Percentiles rank a stretch among this genome's conserved stretches.
These are phyloP conservation scores for Parachaetomium inaequale DNA, from an alignment of 495 filamentous ascomycete genomes.

Conservation along the genomic window DNA sequence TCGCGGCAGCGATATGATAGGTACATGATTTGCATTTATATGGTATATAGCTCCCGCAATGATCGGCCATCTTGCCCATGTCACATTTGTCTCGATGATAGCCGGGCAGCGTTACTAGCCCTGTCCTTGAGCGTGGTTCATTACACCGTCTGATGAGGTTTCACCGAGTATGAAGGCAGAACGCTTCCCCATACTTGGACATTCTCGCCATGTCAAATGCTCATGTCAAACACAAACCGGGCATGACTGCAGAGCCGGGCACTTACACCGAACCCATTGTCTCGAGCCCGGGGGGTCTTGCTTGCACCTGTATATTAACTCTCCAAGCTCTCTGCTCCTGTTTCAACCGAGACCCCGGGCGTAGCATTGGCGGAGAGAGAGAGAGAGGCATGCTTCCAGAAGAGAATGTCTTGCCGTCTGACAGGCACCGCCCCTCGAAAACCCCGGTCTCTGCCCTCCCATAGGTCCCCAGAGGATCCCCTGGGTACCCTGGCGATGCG, in stretches of 20 bases:
- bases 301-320: not conserved
- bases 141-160: too few species aligned
- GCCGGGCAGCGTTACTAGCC: too few species aligned
- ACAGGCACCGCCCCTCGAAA: not conserved
- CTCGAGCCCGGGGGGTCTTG: not conserved
- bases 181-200: too few species aligned
- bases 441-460: not conserved
- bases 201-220: too few species aligned
- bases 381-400: not conserved
- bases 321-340: not conserved
- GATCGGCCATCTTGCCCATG: not conserved
- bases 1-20: not conserved
- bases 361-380: not conserved
- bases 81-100: too few species aligned
- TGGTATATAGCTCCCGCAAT: not conserved
- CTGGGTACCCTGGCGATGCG: not conserved
- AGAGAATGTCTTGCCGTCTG: not conserved
- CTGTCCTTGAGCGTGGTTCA: not conserved
- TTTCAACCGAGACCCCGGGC: not conserved
- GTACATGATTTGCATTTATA: not conserved
- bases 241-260: not conserved
- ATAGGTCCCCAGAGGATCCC: not conserved
- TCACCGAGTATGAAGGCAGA: too few species aligned
- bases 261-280: not conserved
- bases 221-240: not conserved